Percentiles rank a stretch among this genome's conserved stretches.
phyloP scores from a whole-genome alignment of 805 yeast species.

The Kodamaea kaohsiungensis region DNA sequence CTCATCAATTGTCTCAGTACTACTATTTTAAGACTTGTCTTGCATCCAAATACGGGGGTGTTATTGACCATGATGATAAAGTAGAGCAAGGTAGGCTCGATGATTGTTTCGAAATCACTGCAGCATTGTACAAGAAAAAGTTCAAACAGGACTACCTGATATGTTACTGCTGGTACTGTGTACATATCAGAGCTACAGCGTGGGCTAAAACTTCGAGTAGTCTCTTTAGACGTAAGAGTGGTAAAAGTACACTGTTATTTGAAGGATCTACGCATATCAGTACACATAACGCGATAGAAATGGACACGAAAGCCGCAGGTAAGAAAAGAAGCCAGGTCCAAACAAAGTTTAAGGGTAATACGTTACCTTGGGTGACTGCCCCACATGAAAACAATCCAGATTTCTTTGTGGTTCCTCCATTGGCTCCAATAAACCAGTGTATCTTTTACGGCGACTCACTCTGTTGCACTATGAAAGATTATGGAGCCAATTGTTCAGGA shows the following conservation, averaged over 20 bases:
- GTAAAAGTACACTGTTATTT: slow-evolving; percentile 13
- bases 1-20: slow-evolving; percentile 22
- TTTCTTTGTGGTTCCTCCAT: slow-evolving; percentile 13
- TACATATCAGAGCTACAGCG: neutral
- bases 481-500: slow-evolving; percentile 9
- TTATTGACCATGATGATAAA: slow-evolving; percentile 28
- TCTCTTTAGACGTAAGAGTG: slow-evolving; percentile 6
- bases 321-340: neutral
- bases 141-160: slow-evolving; percentile 20
- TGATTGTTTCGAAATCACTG: slow-evolving; percentile 18
- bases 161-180: slow-evolving; percentile 23
- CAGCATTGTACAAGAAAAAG: slow-evolving; percentile 14
- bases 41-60: neutral
- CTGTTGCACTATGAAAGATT: slow-evolving; percentile 12
- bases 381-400: slow-evolving; percentile 2
- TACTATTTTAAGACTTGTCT: slow-evolving; percentile 17
- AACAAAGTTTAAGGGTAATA: slow-evolving; percentile 1
- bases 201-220: neutral
- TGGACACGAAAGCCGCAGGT: slow-evolving; percentile 1
- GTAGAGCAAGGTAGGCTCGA: slow-evolving; percentile 21
- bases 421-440: slow-evolving; percentile 7
- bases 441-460: slow-evolving; percentile 9
- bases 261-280: slow-evolving; percentile 18
- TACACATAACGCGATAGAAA: slow-evolving; percentile 2
- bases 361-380: neutral